These are phyloP conservation scores for Nakaseomyces nivariensis DNA, from an alignment of 1,139 yeast genomes.

Conservation along the genomic window DNA sequence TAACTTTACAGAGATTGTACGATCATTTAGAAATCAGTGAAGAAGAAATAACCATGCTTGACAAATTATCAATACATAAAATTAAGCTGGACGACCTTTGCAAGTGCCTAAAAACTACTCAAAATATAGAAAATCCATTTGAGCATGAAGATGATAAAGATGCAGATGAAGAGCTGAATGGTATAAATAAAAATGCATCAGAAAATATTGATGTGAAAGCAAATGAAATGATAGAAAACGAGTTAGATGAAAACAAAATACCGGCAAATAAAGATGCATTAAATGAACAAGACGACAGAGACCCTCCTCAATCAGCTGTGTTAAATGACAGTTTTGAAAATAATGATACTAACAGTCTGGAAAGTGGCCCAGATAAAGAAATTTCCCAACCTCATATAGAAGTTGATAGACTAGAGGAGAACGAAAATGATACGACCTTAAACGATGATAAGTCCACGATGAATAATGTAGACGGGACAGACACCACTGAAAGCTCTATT, in stretches of 20 bases:
- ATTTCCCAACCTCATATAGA: no score
- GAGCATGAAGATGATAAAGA: slow-evolving; percentile 13
- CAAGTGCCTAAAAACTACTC: slow-evolving; percentile 41
- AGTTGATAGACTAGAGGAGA: no score
- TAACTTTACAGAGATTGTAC: slow-evolving; percentile 60
- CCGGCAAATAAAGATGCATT: no score
- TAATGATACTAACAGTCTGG: no score
- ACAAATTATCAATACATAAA: slow-evolving; percentile 75
- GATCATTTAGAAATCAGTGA: slow-evolving; percentile 66
- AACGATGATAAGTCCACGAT: no score
- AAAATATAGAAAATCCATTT: slow-evolving; percentile 36
- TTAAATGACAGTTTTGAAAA: no score
- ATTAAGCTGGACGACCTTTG: slow-evolving; percentile 65
- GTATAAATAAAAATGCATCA: neutral
- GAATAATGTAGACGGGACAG: neutral
- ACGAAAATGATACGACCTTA: no score
- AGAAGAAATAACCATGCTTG: slow-evolving; percentile 82
- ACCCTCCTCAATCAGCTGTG: no score
- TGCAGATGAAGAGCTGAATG: neutral
- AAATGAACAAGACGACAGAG: no score
- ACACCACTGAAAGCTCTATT: neutral
- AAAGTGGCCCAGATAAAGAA: no score
- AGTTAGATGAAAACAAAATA: no score
- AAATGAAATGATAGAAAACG: no score
- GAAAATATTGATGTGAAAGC: neutral